Percentiles rank a stretch among this genome's conserved stretches.
Evolutionary conservation across 2,329 filamentous ascomycete genomes (phyloP).

Genomic region (Aspergillus quadrilineatus): DNA sequence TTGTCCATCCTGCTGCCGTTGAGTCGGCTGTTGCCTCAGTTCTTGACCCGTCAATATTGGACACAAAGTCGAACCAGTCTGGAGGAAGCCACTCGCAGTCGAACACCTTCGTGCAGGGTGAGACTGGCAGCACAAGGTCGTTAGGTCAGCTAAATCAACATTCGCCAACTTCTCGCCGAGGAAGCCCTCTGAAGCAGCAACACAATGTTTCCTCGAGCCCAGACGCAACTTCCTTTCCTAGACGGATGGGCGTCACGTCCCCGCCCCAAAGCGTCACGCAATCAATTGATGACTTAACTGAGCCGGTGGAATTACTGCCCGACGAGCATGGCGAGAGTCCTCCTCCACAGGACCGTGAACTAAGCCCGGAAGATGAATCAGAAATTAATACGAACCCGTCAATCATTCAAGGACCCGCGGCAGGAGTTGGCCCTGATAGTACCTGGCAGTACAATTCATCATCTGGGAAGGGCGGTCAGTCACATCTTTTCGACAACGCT

Average conservation of each 20-base stretch:
- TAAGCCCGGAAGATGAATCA: constrained; percentile 48
- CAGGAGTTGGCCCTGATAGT: constrained; percentile 51
- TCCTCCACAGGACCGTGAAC: constrained; percentile 13
- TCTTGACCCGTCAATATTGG: constrained; percentile 78
- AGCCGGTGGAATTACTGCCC: constrained; percentile 60
- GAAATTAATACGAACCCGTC: constrained; percentile 85
- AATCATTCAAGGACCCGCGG: constrained; percentile 71
- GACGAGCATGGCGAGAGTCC: constrained; percentile 68
- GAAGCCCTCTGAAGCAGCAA: constrained; percentile 49
- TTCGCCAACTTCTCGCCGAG: constrained; percentile 31
- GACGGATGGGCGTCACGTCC: constrained; percentile 46
- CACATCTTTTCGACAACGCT: constrained; percentile 27
- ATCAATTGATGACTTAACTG: constrained; percentile 45
- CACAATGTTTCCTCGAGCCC: constrained; percentile 36
- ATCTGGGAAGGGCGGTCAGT: constrained; percentile 45
- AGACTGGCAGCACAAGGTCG: constrained; percentile 28
- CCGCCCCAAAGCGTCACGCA: constrained; percentile 56
- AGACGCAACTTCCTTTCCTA: constrained; percentile 40
- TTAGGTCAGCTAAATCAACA: constrained; percentile 21
- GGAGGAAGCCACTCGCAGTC: constrained; percentile 47
- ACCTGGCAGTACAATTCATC: constrained; percentile 59
- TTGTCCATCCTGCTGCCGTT: constrained; percentile 70
- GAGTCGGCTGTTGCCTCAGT: constrained; percentile 91
- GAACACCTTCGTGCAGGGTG: constrained; percentile 40
- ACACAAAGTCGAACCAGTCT: constrained; percentile 54